A percentile compares a stretch with the other conserved stretches of the same genome.
Conservation (phyloP, 1,139 yeast genomes). For the Tardiomyces blankii region DNA sequence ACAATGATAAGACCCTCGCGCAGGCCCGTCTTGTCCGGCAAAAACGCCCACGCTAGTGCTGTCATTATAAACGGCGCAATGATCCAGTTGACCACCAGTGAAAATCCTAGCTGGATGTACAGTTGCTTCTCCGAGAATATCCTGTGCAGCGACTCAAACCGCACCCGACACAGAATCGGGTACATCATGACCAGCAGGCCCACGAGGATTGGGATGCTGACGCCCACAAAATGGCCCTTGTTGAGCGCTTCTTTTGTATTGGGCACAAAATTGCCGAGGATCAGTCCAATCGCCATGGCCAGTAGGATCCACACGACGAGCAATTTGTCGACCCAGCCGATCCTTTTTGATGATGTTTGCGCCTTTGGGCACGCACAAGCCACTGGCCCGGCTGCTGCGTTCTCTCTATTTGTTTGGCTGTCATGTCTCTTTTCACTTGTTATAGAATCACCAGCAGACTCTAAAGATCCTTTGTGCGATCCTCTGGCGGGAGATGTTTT, state of each 20-base stretch:
- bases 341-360: no score
- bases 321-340: conserved; percentile 16
- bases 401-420: no score
- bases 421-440: no score
- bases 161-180: conserved; percentile 45
- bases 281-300: conserved; percentile 22
- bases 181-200: conserved; percentile 50
- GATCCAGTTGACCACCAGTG: conserved; percentile 43
- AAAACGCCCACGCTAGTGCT: conserved; percentile 39
- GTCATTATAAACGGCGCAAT: conserved; percentile 48
- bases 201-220: conserved; percentile 37
- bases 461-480: no score
- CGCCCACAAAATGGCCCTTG: conserved; percentile 19
- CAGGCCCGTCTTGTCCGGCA: conserved; percentile 39
- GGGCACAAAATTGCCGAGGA: conserved; percentile 23
- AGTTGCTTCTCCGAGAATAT: conserved; percentile 19
- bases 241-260: conserved; percentile 13
- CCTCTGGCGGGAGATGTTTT: no score
- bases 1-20: conserved; percentile 47
- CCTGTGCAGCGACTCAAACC: conserved; percentile 34
- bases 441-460: no score
- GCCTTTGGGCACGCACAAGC: no score
- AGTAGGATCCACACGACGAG: conserved; percentile 22
- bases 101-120: conserved; percentile 29
- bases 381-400: no score